Percentiles rank a stretch among this genome's conserved stretches.
Evolutionary conservation across 306 rosid genomes (phyloP).

Genomic region (Echinosophora koreensis): DNA sequence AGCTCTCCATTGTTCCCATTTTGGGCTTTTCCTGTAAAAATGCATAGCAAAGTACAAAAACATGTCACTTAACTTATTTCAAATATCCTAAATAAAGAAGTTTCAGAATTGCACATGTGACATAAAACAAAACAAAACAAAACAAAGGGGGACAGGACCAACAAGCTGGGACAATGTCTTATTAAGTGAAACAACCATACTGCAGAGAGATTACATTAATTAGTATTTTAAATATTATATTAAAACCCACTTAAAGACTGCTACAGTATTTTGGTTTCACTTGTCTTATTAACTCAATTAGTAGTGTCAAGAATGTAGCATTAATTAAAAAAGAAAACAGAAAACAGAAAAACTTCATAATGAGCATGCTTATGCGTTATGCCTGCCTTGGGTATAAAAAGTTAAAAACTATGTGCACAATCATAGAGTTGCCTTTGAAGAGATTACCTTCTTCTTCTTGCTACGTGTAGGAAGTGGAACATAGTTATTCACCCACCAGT

Average conservation of each 20-base stretch:
- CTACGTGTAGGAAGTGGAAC: conserved; percentile 93
- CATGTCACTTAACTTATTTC: conserved; percentile 24
- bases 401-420: neutral
- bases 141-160: neutral
- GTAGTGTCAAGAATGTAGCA: neutral
- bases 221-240: neutral
- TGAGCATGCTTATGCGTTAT: neutral
- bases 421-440: neutral
- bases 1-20: conserved; percentile 98
- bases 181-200: neutral
- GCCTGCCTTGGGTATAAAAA: neutral
- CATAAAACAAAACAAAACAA: neutral
- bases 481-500: conserved; percentile 89
- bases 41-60: conserved; percentile 31
- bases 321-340: neutral
- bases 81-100: neutral
- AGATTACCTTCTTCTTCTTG: conserved; percentile 89
- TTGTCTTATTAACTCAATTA: neutral
- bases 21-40: conserved; percentile 81
- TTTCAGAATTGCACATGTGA: neutral
- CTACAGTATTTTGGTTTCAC: neutral
- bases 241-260: neutral
- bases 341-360: neutral
- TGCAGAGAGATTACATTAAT: neutral
- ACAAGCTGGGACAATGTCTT: neutral